Conservation (phyloP, 768 basidiomycete species). For the Pleurotus djamor region DNA sequence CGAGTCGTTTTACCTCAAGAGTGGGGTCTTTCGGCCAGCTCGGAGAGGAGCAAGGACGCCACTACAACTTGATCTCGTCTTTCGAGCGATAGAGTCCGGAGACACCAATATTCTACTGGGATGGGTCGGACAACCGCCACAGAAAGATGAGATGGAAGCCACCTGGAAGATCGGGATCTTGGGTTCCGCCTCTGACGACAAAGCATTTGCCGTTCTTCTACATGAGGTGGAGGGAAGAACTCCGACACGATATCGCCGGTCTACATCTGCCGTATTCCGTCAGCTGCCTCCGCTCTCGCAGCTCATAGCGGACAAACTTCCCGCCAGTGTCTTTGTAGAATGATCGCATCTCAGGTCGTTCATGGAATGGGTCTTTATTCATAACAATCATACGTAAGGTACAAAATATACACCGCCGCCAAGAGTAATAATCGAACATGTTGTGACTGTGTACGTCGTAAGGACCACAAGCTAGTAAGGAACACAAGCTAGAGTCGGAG, state of each 20-base stretch:
- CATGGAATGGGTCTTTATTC: no score
- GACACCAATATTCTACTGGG: neutral
- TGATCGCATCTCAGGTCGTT: no score
- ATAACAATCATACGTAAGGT: no score
- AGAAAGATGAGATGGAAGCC: neutral
- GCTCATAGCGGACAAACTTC: neutral
- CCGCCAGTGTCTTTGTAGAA: no score
- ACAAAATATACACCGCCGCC: no score
- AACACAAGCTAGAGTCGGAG: no score
- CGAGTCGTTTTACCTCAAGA: neutral
- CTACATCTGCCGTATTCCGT: neutral
- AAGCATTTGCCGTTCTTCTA: neutral
- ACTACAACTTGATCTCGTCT: neutral
- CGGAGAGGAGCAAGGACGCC: neutral
- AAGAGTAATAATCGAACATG: no score
- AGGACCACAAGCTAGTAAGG: no score
- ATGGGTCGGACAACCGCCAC: neutral
- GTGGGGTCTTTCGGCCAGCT: neutral
- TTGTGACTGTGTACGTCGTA: no score
- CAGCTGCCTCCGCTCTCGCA: neutral
- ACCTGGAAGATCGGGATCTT: neutral
- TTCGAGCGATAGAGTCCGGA: neutral
- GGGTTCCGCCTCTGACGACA: neutral
- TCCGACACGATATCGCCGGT: neutral
- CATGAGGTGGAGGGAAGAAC: neutral